Conservation (phyloP, 2,329 filamentous ascomycete genomes). For the Ceratocystis eucalypticola region DNA sequence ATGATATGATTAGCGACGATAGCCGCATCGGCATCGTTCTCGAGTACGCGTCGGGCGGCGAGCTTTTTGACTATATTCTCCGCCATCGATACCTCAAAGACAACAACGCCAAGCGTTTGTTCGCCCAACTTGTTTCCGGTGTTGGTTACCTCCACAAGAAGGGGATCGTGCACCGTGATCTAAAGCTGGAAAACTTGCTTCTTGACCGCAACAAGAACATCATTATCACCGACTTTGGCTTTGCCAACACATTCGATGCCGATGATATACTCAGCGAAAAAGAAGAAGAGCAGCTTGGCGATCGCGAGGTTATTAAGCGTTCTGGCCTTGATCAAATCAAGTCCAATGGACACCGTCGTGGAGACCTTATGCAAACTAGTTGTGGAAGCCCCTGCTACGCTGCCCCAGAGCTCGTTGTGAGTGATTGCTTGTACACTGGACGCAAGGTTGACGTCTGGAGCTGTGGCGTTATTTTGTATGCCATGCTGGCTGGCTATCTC, state of each 20-base stretch:
- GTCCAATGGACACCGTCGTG: conserved; percentile 61
- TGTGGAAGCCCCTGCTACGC: conserved; percentile 97
- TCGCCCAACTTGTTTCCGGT: conserved; percentile 89
- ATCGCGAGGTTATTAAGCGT: conserved; percentile 77
- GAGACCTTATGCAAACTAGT: conserved; percentile 97
- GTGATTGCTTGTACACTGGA: conserved; percentile 91
- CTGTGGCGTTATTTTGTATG: conserved; percentile 96
- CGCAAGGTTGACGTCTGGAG: conserved; percentile 99
- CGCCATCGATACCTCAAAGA: conserved; percentile 96
- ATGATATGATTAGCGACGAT: conserved; percentile 98
- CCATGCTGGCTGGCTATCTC: conserved; percentile 94
- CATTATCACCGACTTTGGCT: conserved; percentile 98
- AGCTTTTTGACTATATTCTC: conserved; percentile 95
- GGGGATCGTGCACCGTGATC: conserved; percentile 91
- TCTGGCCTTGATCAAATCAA: conserved; percentile 72
- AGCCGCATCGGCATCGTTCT: conserved; percentile 95
- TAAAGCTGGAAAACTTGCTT: conserved; percentile 91
- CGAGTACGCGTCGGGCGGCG: conserved; percentile 93
- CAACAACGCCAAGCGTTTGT: conserved; percentile 73
- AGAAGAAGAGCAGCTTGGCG: conserved; percentile 72
- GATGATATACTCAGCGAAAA: conserved; percentile 78
- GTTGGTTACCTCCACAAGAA: conserved; percentile 98
- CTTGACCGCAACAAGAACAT: conserved; percentile 96
- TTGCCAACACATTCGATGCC: conserved; percentile 93
- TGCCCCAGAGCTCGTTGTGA: conserved; percentile 91